Evolutionary conservation across 2,329 filamentous ascomycete genomes (phyloP), one percentile per base, ranked within the genome.

Genomic region (Epichloe sp.): DNA sequence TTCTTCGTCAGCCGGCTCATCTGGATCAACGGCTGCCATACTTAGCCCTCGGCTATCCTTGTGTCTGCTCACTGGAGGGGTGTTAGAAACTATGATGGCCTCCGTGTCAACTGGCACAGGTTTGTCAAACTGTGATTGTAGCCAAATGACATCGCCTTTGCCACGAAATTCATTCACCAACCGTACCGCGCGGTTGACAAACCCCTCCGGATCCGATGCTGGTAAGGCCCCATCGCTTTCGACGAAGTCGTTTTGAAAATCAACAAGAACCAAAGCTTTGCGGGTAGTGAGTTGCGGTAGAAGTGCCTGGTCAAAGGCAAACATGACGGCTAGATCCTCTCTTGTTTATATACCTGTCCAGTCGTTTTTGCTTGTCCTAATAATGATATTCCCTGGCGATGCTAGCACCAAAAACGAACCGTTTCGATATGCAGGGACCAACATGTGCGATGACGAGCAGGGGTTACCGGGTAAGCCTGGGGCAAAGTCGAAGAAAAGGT

Each of bases 241-340:
- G 52, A 94, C 70, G 61, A 97, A 95, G 65, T 96, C 91, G 60
- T 94, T 88, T 63, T 97, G 93, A 37, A 95, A 79, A 61, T 95
- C 91, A 56, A 96, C 76, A 17, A 94, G 71, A 19, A 97, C 72
- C 43, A 98, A 74, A 1, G 88, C 91, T 68, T 78, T 79, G 48
- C 80, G 75, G 8, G 79, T 79, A 34, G 68, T 71, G 49, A 84
- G 66, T 47, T 76, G 68, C 11, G 80, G 80, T 19, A 83, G 69
- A 37, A 72, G 69, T 44, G 74, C 65, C 40, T 72, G 67, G 58
- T 81, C 76, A 63, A 83, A 79, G 54, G 75, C 63, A 60, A 83
- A 79, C 69, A 79, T 78, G 54, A 50, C 48, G 48, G 41, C 21
- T 10, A 42, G 14, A 5, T 31, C 7, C 34, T 17, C 15, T 44